Conservation (phyloP, 225 moss, liverwort and hornwort genomes). For the Asterella californica region DNA sequence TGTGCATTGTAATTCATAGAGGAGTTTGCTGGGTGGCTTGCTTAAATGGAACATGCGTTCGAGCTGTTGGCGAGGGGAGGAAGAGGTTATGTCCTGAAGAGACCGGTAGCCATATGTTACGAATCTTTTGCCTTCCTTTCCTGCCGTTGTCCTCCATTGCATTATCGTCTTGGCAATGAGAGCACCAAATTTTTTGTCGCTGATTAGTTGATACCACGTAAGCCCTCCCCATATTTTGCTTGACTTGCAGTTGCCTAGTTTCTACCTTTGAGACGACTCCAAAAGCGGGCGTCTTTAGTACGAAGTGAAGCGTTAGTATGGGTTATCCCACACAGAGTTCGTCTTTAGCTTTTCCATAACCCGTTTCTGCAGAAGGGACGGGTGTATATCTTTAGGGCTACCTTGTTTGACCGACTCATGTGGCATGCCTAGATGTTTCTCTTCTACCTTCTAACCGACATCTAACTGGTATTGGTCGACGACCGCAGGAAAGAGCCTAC, state of each 20-base stretch:
- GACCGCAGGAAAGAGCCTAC: conserved; percentile 65
- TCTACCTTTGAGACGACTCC: too few species aligned
- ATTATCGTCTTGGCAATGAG: neutral
- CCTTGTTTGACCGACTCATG: too few species aligned
- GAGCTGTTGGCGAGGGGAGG: neutral
- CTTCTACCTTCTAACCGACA: neutral
- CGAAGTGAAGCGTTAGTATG: neutral
- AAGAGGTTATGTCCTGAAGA: neutral
- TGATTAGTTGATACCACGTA: too few species aligned
- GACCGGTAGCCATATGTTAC: neutral
- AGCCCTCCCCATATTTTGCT: too few species aligned
- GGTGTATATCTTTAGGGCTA: too few species aligned
- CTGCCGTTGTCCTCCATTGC: neutral
- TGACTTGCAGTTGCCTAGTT: too few species aligned
- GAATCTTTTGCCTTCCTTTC: neutral
- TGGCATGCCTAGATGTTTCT: too few species aligned
- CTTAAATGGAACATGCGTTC: neutral
- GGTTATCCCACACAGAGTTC: neutral
- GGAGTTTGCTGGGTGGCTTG: neutral
- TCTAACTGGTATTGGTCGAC: neutral
- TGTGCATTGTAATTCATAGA: neutral
- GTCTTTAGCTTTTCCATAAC: too few species aligned
- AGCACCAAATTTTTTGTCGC: too few species aligned
- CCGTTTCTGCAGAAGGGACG: too few species aligned
- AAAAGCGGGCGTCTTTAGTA: too few species aligned